Conservation (phyloP, 192 early-diverging fungal genomes). For the Coemansia sp. region DNA sequence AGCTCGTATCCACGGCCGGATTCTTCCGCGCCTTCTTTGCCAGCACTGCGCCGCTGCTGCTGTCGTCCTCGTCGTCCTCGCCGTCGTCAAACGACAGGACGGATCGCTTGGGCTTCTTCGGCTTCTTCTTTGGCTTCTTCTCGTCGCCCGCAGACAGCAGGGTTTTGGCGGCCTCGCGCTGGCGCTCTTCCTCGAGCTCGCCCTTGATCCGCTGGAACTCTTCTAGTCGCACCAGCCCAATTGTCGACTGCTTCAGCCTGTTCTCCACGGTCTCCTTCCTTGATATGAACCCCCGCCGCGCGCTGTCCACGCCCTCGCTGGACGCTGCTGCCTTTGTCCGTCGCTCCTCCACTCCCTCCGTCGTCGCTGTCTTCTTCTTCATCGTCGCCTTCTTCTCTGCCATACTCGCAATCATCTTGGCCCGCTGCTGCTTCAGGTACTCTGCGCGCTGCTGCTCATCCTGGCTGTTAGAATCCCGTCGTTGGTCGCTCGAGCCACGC, state of each 20-base stretch:
- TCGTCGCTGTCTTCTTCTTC: too few species aligned
- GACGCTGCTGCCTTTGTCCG: too few species aligned
- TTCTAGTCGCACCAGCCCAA: constrained; percentile 81
- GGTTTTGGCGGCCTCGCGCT: constrained; percentile 64
- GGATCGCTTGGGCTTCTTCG: constrained; percentile 57
- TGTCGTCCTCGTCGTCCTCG: constrained; percentile 52
- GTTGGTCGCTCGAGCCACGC: too few species aligned
- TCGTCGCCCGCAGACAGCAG: constrained; percentile 1
- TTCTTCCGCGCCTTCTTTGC: constrained; percentile 64
- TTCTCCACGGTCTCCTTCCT: constrained; percentile 72
- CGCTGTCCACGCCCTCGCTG: too few species aligned
- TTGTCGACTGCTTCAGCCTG: constrained; percentile 79
- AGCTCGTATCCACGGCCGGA: constrained; percentile 86
- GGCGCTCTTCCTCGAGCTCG: constrained; percentile 76
- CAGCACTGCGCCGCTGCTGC: constrained; percentile 3
- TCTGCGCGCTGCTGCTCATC: too few species aligned
- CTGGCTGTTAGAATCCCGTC: too few species aligned
- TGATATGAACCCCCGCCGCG: constrained; percentile 66
- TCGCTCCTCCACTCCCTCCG: too few species aligned
- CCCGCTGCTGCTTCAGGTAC: too few species aligned
- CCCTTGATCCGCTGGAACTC: constrained; percentile 85
- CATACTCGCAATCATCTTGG: too few species aligned
- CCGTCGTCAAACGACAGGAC: constrained; percentile 75
- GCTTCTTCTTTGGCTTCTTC: constrained; percentile 35
- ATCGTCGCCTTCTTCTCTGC: too few species aligned